Base-by-base conservation (phyloP, 306 rosid species). In the Cicer cuneatum region DNA sequence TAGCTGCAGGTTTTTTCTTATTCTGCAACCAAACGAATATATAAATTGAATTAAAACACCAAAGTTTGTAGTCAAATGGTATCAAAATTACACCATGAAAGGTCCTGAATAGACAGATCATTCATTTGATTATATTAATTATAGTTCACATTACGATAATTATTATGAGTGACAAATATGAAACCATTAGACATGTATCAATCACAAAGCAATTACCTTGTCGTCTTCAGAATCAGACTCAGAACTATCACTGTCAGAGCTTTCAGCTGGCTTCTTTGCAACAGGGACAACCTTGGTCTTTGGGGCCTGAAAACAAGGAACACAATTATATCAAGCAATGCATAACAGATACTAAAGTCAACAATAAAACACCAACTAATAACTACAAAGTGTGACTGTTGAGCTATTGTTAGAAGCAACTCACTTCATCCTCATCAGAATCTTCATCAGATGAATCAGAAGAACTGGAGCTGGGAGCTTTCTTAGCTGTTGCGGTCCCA, bases 401-500 rank as follows among this genome's bases (percentile, higher is more conserved):
- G n/a, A n/a, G 33, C 33, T 2, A 24, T 4, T 2, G 33, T 24
- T 0, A 62, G 11, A n/a, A 6, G 35, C 18, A 15, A 72, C 90
- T 83, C 75, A 88, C 92, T 16, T 85, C 85, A 10, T 72, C 85
- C 33, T 82, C 85, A 7, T 77, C 86, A 10, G 92, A 81, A 24
- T 69, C 76, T 0, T 69, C 81, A 33, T 76, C 85, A 1, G 82
- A 62, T n/a, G 78, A 74, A 21, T 42, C 53, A 41, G 49, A 48
- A 2, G 39, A 82, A 24, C 65, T 48, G 9, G 82, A 80, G n/a
- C 33, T 40, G 40, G 76, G 0, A 7, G 41, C 73, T 69, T 83
- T 83, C 77, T 86, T 78, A 12, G 67, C 78, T 5, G 63, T 51
- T 11, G 57, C 46, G 39, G 42, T 12, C 1, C 57, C 80, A 73